These are phyloP conservation scores for Hanseniaspora gamundiae DNA, from an alignment of 1,139 yeast genomes.

Conservation along the genomic window DNA sequence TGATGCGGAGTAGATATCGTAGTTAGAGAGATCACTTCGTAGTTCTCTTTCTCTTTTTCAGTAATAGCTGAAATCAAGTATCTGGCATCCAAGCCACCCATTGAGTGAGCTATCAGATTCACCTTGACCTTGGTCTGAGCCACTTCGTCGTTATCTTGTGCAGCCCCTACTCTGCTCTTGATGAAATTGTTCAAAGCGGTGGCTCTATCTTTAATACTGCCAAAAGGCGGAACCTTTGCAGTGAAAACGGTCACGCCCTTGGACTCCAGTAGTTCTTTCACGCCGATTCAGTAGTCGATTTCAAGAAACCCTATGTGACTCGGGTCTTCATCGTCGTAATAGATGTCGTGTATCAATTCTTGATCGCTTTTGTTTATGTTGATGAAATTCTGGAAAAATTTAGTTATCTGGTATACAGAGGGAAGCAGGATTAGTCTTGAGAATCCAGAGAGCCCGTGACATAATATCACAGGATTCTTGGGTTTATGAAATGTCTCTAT, in stretches of 20 bases:
- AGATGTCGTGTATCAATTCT: constrained; percentile 13
- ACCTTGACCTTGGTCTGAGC: constrained; percentile 30
- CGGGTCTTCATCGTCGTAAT: constrained; percentile 12
- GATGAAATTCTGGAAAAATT: constrained; percentile 16
- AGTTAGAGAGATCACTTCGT: constrained; percentile 57
- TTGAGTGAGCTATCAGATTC: constrained; percentile 80
- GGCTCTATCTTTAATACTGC: constrained; percentile 62
- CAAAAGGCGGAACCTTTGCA: constrained; percentile 77
- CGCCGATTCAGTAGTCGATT: constrained; percentile 74
- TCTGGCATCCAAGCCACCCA: constrained; percentile 88
- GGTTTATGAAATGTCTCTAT: constrained; percentile 27
- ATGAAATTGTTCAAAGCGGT: constrained; percentile 42
- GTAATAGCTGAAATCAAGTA: constrained; percentile 51
- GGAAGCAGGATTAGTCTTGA: constrained; percentile 48
- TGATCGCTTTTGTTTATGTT: constrained; percentile 12
- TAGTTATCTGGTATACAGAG: constrained; percentile 24
- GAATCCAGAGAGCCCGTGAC: constrained; percentile 81
- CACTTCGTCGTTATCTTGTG: constrained; percentile 22
- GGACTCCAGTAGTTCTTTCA: constrained; percentile 44
- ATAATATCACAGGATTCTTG: constrained; percentile 55
- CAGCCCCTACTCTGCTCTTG: constrained; percentile 27
- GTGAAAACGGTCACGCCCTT: constrained; percentile 60
- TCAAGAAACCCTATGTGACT: constrained; percentile 28
- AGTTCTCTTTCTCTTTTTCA: constrained; percentile 28
- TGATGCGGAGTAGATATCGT: constrained; percentile 82